Evolutionary conservation across 345 rosid species (phyloP).

Genomic region (Gossypium herbaceum): DNA sequence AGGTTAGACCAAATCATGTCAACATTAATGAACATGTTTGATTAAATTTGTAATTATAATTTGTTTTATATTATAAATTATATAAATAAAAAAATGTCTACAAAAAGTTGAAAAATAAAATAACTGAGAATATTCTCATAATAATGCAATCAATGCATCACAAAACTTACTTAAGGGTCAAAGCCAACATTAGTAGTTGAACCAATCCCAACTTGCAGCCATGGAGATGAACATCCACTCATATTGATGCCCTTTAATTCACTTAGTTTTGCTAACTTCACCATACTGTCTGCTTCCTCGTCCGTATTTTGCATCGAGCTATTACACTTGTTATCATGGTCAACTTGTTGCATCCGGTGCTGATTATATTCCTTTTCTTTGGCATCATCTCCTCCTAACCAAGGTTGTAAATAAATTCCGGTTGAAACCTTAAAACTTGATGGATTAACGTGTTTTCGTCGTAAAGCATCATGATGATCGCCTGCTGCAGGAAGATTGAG

Average conservation of each 20-base stretch:
- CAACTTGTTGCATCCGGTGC: slow-evolving; percentile 15
- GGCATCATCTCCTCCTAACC: slow-evolving; percentile 36
- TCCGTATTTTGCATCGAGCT: slow-evolving; percentile 32
- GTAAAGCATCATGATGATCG: slow-evolving; percentile 18
- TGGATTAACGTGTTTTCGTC: slow-evolving; percentile 12
- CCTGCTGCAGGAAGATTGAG: slow-evolving; percentile 58
- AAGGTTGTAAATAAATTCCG: slow-evolving; percentile 36
- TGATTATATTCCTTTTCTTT: slow-evolving; percentile 7
- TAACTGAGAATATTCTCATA: not conserved
- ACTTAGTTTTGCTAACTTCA: slow-evolving; percentile 57
- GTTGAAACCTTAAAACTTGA: slow-evolving; percentile 32
- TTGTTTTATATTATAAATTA: not conserved
- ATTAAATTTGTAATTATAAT: slow-evolving; percentile 7
- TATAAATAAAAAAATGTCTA: not conserved
- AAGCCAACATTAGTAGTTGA: slow-evolving; percentile 35
- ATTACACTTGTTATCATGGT: slow-evolving; percentile 5
- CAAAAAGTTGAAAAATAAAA: not conserved
- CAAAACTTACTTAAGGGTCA: slow-evolving; percentile 29
- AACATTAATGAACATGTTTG: not conserved
- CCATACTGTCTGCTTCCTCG: slow-evolving; percentile 60
- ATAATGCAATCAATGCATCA: not conserved
- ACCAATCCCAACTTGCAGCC: slow-evolving; percentile 82
- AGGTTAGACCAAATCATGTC: not conserved
- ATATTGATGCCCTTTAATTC: slow-evolving; percentile 48
- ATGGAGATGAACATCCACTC: slow-evolving; percentile 52